Base-by-base conservation (phyloP, 208 protist species). In the Wallacemonas sp. region DNA sequence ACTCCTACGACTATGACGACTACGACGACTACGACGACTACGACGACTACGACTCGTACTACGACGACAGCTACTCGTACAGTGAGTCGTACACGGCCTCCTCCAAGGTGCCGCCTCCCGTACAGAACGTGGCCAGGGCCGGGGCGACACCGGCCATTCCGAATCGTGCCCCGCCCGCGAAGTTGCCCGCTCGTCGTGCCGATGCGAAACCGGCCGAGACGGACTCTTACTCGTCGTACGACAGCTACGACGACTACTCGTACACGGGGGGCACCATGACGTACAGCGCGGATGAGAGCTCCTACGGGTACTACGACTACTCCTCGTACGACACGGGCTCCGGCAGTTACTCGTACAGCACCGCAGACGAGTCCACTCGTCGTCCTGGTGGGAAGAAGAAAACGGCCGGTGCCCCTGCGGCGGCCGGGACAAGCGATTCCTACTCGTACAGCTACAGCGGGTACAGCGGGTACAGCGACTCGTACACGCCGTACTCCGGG, bases 61-160 rank as follows among this genome's bases (percentile, higher is more conserved):
- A 45, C 57, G n/a, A 65, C 38, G 49, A 46, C 49, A 68, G 59
- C 67, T 73, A 80, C 42, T 76, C 75, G 28, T 78, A 82, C 62
- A 65, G 46, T n/a, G 67, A 67, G 3, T 62, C 71, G 54, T 45
- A 64, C 22, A 59, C 63, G 3, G 20, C 23, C 16, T 71, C 63
- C 8, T 63, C 22, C 8, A 61, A n/a, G 25, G 61, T 26, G 26
- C 16, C 23, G 38, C 7, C 12, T 32, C 23, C 46, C 36, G 36
- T 41, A 41, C 36, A 41, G 10, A 41, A n/a, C n/a, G n/a, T n/a
- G n/a, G n/a, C n/a, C n/a, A n/a, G n/a, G n/a, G n/a, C n/a, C n/a
- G n/a, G n/a, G n/a, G n/a, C n/a, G n/a, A n/a, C n/a, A n/a, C n/a
- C n/a, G 32, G 50, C 42, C 36, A 41, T 16, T 41, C 10, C 36